Evolutionary conservation across 768 basidiomycete genomes (phyloP).

Genomic region (Cyclocybe cylindracea): DNA sequence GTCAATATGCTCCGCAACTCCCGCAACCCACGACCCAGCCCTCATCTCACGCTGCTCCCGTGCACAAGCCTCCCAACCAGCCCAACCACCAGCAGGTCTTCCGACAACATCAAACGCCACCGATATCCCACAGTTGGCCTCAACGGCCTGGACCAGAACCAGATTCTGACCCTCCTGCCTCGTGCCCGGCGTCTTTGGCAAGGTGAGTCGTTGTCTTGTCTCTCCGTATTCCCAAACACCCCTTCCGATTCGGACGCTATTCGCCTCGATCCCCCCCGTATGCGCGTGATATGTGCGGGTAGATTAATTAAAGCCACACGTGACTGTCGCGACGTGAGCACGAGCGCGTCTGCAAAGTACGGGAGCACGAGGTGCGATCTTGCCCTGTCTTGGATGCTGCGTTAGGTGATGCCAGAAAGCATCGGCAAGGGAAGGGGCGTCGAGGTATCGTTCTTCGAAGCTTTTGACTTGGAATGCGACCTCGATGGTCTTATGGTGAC

Average conservation of each 20-base stretch:
- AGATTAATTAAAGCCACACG: slow-evolving; percentile 33
- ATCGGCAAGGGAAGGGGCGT: too few relatives aligned
- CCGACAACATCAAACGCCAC: slow-evolving; percentile 21
- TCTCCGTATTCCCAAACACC: slow-evolving; percentile 9
- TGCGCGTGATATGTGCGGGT: slow-evolving; percentile 6
- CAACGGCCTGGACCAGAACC: slow-evolving; percentile 48
- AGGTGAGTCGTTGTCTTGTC: slow-evolving; percentile 43
- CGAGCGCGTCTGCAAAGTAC: slow-evolving; percentile 37
- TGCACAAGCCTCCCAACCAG: slow-evolving; percentile 27
- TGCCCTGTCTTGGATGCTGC: background rate
- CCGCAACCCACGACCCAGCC: slow-evolving; percentile 38
- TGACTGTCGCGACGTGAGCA: slow-evolving; percentile 39
- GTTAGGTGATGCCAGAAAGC: too few relatives aligned
- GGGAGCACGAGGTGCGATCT: slow-evolving; percentile 22
- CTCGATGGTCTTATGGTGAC: too few relatives aligned
- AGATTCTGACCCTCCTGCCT: slow-evolving; percentile 60
- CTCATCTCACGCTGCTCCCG: slow-evolving; percentile 35
- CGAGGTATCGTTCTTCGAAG: too few relatives aligned
- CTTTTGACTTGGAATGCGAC: too few relatives aligned
- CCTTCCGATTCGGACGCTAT: slow-evolving; percentile 11
- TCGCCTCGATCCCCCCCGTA: slow-evolving; percentile 5
- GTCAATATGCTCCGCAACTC: slow-evolving; percentile 34
- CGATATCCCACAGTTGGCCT: slow-evolving; percentile 27
- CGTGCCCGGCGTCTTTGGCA: slow-evolving; percentile 54
- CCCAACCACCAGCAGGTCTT: slow-evolving; percentile 25